Evolutionary conservation across 2,329 filamentous ascomycete genomes (phyloP), one percentile per base, ranked within the genome.

Genomic region (Xylariaceae sp.): DNA sequence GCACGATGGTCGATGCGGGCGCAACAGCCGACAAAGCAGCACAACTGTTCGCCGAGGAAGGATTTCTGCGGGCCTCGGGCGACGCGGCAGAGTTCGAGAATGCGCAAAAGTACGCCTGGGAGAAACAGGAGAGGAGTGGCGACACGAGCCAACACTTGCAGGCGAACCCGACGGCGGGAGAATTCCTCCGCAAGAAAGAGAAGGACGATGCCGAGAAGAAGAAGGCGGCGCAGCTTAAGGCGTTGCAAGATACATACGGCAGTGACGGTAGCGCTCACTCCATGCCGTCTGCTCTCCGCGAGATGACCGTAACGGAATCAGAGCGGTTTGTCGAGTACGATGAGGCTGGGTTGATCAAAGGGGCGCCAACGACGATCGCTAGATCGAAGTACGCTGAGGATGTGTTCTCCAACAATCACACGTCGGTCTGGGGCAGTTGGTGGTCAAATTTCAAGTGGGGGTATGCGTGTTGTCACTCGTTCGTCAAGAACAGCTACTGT

Each of bases 371-470:
- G 63, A 80, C 80, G 44, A 77, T 79, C 42, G 86, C 85, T 40
- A 92, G 87, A 65, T 95, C 89, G 33, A 97, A 96, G 64, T 98
- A 98, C 61, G 69, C 83, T 4, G 93, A 98, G 62, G 89, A 98
- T 59, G 76, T 96, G 1, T 72, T 86, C 43, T 79, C 86, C 64
- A 92, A 95, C 71, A 98, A 98, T 61, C 93, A 98, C 68, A 89
- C 82, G 3, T 85, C 86, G 0, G 85, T 95, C 3, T 98, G 90
- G 88, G 93, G 93, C 39, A 95, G 90, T 60, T 98, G 93, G 93
- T 98, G 93, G 93, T 80, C 83, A 42, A 83, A 88, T 61, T 97
- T 96, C 70, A 80, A 85, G 67, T 98, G 93, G 93, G 93, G 93
- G 1, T 98, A 95, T 67, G 80, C 87, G 19, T 98, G 93, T 67